Percentiles rank a stretch among this genome's conserved stretches.
Evolutionary conservation across 2,329 filamentous ascomycete species (phyloP).

Genomic region (Parastagonospora avenae): DNA sequence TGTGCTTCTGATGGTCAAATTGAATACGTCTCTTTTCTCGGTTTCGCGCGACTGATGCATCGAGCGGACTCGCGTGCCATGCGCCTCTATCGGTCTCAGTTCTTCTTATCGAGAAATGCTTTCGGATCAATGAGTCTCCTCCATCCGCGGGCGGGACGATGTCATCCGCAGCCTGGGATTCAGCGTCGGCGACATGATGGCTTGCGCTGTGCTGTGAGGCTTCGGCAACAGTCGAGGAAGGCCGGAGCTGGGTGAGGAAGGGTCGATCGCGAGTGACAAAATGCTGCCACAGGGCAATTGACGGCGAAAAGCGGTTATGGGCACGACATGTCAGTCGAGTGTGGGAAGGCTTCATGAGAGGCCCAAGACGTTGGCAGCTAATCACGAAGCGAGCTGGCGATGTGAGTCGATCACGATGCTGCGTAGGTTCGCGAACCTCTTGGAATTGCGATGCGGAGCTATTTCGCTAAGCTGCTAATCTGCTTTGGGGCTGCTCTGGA

Average conservation of each 20-base stretch:
- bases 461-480: slow-evolving; percentile 24
- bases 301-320: slow-evolving; percentile 38
- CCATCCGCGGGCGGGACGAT: too few species aligned
- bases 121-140: too few species aligned
- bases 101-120: too few species aligned
- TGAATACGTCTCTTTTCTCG: too few species aligned
- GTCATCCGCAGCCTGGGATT: too few species aligned
- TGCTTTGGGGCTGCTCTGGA: slow-evolving; percentile 8
- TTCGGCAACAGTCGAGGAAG: slow-evolving; percentile 20
- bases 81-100: too few species aligned
- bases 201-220: slow-evolving; percentile 2
- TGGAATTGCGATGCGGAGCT: background rate
- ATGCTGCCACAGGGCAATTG: slow-evolving; percentile 40
- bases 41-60: too few species aligned
- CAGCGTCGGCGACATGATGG: background rate
- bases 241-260: slow-evolving; percentile 18
- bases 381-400: background rate
- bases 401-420: background rate
- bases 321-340: slow-evolving; percentile 38
- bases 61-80: too few species aligned
- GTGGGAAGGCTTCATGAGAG: slow-evolving; percentile 33
- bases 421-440: background rate
- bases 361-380: slow-evolving; percentile 3
- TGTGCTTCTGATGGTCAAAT: too few species aligned
- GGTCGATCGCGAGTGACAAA: slow-evolving; percentile 28